These are phyloP conservation scores for Boletus fagicola DNA, from an alignment of 768 basidiomycete species.

Conservation along the genomic window DNA sequence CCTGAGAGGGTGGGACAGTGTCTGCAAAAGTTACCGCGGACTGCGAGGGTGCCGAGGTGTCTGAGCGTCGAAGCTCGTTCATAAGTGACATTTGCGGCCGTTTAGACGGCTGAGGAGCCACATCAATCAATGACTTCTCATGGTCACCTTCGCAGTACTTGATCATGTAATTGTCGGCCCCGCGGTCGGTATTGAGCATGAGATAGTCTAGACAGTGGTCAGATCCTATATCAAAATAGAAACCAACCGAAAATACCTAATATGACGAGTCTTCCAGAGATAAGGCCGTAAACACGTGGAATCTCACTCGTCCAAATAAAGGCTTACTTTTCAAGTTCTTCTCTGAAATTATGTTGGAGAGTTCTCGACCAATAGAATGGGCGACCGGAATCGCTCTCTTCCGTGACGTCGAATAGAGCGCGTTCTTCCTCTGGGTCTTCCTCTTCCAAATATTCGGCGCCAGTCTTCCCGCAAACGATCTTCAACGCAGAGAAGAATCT, in stretches of 20 bases:
- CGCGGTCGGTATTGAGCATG: slow-evolving; percentile 89
- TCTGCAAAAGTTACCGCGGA: slow-evolving; percentile 40
- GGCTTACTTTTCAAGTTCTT: slow-evolving; percentile 83
- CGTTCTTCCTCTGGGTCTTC: slow-evolving; percentile 74
- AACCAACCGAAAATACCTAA: slow-evolving; percentile 48
- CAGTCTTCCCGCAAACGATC: slow-evolving; percentile 83
- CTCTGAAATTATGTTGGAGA: slow-evolving; percentile 79
- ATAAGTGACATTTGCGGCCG: slow-evolving; percentile 68
- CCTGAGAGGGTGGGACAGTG: slow-evolving; percentile 39
- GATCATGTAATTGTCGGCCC: slow-evolving; percentile 90
- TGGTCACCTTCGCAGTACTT: slow-evolving; percentile 83
- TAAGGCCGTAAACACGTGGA: slow-evolving; percentile 10
- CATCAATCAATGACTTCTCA: slow-evolving; percentile 74
- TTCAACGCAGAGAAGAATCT: slow-evolving; percentile 66
- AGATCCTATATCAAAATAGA: background rate
- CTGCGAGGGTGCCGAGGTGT: slow-evolving; percentile 39
- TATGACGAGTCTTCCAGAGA: slow-evolving; percentile 65
- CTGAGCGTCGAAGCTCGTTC: slow-evolving; percentile 61
- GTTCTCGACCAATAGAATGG: slow-evolving; percentile 82
- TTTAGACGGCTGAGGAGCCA: slow-evolving; percentile 70
- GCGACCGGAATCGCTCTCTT: slow-evolving; percentile 50
- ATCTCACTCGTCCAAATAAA: background rate
- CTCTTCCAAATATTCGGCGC: slow-evolving; percentile 71
- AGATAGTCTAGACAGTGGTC: slow-evolving; percentile 60
- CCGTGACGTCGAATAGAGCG: slow-evolving; percentile 63